phyloP scores from a whole-genome alignment of 306 rosid genomes.

The Canavalia ensiformis region DNA sequence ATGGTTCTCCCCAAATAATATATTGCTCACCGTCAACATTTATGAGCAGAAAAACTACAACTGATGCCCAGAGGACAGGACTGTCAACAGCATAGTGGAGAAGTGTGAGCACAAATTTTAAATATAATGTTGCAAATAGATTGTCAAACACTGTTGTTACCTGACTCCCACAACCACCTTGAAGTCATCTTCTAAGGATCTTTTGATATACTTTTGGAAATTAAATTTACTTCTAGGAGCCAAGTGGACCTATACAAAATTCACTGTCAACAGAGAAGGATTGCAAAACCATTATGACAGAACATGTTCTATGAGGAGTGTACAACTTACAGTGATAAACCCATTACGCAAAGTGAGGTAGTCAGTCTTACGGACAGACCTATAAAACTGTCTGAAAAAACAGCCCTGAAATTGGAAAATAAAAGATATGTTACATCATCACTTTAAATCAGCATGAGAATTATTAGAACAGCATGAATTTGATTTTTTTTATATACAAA shows the following conservation, averaged over 20 bases:
- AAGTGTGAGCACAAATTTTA: conserved; percentile 42
- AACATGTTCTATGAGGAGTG: background rate
- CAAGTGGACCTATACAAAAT: conserved; percentile 70
- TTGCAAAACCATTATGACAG: conserved; percentile 1
- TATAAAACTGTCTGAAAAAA: conserved; percentile 86
- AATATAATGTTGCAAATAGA: conserved; percentile 21
- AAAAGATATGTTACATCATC: background rate
- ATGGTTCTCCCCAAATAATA: background rate
- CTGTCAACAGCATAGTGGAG: conserved; percentile 58
- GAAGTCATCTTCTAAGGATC: conserved; percentile 98
- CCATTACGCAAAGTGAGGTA: conserved; percentile 85
- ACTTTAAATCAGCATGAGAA: background rate
- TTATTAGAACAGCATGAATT: background rate
- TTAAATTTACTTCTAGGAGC: conserved; percentile 91
- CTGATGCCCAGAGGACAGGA: conserved; percentile 91
- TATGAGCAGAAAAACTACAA: conserved; percentile 76
- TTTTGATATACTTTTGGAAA: conserved; percentile 90
- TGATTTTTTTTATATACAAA: background rate
- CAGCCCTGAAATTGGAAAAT: conserved; percentile 70
- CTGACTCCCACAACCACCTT: conserved; percentile 88
- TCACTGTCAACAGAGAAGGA: conserved; percentile 38
- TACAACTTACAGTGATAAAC: conserved; percentile 77
- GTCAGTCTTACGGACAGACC: conserved; percentile 81
- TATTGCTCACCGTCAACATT: conserved; percentile 73
- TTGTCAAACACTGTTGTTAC: conserved; percentile 49